Base-by-base conservation (phyloP, 1,284 basidiomycete genomes). In the Somion occarium region DNA sequence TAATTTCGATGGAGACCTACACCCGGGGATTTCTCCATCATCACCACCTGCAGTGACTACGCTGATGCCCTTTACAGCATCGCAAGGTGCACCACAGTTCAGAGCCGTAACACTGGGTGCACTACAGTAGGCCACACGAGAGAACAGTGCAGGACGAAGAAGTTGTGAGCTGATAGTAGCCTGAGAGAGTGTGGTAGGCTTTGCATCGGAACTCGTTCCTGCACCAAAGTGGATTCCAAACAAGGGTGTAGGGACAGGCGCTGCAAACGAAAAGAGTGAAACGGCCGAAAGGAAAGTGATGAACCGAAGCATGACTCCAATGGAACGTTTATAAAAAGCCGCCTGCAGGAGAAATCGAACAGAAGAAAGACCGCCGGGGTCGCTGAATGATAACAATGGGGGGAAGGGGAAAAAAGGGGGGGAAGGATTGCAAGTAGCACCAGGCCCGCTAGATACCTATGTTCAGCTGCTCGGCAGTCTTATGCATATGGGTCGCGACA, bases 121-220 rank as follows among this genome's bases (percentile, higher is more conserved):
- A 3, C 67, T 63, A 58, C 73, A 75, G 58, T 74, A 76, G 25
- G 67, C 71, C n/a, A 70, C 63, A 11, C 72, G 68, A 37, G 64
- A 58, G 57, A 75, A 75, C 37, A 66, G 58, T 2, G 70, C 73
- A 18, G 73, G 71, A 5, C 70, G 69, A 26, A 67, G 50, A 48
- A 74, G 44, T 53, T 70, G 54, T 12, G 45, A 50, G n/a, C 51
- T 51, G 46, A 65, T 59, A 3, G 54, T 55, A 20, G 48, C 51
- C 44, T 62, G 60, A 2, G 64, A 59, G 38, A 66, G 46, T 1
- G 58, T 12, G 1, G 53, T 48, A 1, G 61, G 49, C 26, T 25
- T 48, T 20, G 13, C 53, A 25, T 57, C 42, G 23, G 56, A 38
- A 38, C 50, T 51, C 12, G 47, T 23, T 13, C 59, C 59, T 2